phyloP scores from a whole-genome alignment of 495 filamentous ascomycete species.

The Penicillium cataractarum region DNA sequence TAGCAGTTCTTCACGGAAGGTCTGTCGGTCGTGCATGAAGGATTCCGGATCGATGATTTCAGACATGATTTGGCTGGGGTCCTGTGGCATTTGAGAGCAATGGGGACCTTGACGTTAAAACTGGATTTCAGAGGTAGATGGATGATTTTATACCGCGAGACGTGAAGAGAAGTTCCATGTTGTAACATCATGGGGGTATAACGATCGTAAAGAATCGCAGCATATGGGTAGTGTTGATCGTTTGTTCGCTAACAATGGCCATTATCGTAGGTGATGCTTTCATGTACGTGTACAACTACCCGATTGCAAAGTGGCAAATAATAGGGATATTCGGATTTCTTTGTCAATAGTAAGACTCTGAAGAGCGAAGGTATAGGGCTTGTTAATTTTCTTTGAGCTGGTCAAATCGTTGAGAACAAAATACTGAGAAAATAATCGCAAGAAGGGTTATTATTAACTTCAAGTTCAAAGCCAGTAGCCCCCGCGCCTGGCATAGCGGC shows the following conservation, averaged over 20 bases:
- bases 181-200: background rate
- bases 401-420: too few relatives aligned
- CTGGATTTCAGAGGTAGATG: too few relatives aligned
- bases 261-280: background rate
- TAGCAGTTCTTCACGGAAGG: background rate
- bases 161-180: background rate
- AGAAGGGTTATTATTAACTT: too few relatives aligned
- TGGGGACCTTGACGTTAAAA: background rate
- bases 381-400: background rate
- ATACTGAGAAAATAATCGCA: too few relatives aligned
- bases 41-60: background rate
- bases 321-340: background rate
- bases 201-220: background rate
- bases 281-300: background rate
- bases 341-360: too few relatives aligned
- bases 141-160: background rate
- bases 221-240: background rate
- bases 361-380: too few relatives aligned
- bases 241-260: background rate
- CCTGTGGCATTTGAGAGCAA: background rate
- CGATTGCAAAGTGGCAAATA: background rate
- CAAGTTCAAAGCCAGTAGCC: too few relatives aligned
- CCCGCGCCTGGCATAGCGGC: too few relatives aligned
- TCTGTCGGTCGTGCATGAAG: slow-evolving; percentile 1
- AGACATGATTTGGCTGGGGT: background rate